phyloP scores from a whole-genome alignment of 2,329 filamentous ascomycete species.

The Colletotrichum costaricense region DNA sequence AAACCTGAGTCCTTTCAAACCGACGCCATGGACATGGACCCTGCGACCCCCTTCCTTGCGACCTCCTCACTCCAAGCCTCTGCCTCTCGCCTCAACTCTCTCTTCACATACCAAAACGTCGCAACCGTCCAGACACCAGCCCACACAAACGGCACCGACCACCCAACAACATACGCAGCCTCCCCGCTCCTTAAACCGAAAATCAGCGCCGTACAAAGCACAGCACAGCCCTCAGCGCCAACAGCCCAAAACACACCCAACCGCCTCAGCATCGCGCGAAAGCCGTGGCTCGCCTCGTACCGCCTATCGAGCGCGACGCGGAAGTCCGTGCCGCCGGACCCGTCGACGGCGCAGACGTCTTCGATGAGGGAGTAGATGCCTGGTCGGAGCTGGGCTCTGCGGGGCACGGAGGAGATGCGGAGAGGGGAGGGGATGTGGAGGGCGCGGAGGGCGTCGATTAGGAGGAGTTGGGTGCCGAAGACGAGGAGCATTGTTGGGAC shows the following conservation, averaged over 20 bases:
- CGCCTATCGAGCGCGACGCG: slow-evolving; percentile 61
- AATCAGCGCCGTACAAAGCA: slow-evolving; percentile 39
- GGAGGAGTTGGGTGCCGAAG: slow-evolving; percentile 61
- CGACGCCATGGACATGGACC: neutral
- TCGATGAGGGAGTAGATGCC: slow-evolving; percentile 66
- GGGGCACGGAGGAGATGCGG: slow-evolving; percentile 63
- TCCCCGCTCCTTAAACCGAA: slow-evolving; percentile 38
- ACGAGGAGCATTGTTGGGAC: slow-evolving; percentile 62
- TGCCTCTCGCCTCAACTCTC: slow-evolving; percentile 41
- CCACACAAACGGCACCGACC: slow-evolving; percentile 41
- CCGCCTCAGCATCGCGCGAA: slow-evolving; percentile 63
- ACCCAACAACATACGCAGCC: slow-evolving; percentile 39
- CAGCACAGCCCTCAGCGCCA: slow-evolving; percentile 39
- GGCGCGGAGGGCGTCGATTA: slow-evolving; percentile 59
- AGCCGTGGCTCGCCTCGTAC: slow-evolving; percentile 63
- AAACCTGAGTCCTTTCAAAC: neutral
- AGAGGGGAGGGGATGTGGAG: slow-evolving; percentile 57
- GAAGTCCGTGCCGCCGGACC: slow-evolving; percentile 62
- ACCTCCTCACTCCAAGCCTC: slow-evolving; percentile 41
- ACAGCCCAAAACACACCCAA: slow-evolving; percentile 63
- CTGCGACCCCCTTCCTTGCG: neutral
- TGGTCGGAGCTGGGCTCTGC: slow-evolving; percentile 61
- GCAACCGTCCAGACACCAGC: slow-evolving; percentile 39
- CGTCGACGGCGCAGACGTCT: slow-evolving; percentile 64
- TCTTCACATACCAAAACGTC: slow-evolving; percentile 42